Conservation (phyloP, 306 rosid genomes). For the Quercus alba region DNA sequence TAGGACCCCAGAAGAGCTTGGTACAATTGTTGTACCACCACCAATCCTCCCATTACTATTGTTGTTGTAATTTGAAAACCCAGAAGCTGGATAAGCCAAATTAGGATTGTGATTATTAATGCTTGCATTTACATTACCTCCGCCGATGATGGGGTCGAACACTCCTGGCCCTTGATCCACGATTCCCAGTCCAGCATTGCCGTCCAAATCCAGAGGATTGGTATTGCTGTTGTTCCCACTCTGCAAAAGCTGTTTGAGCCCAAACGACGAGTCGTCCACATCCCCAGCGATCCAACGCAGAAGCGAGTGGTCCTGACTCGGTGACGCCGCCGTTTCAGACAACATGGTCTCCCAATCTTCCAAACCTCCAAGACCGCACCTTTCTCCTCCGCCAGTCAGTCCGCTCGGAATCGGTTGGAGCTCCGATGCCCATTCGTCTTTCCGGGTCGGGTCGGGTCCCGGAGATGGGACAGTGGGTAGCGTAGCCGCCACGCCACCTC, state of each 20-base stretch:
- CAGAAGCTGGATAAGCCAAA: constrained; percentile 7
- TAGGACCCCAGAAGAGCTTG: constrained; percentile 17
- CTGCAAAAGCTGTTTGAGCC: constrained; percentile 73
- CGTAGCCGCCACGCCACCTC: constrained; percentile 27
- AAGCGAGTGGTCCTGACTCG: constrained; percentile 75
- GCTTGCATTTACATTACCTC: constrained; percentile 36
- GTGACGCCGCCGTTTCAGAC: constrained; percentile 49
- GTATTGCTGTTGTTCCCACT: constrained; percentile 12
- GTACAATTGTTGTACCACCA: constrained; percentile 6
- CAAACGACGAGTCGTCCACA: constrained; percentile 77
- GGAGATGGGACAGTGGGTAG: constrained; percentile 13
- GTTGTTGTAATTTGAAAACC: constrained; percentile 9
- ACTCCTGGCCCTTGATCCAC: constrained; percentile 55
- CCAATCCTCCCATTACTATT: constrained; percentile 19
- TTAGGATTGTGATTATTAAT: constrained; percentile 29
- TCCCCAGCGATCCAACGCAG: constrained; percentile 73
- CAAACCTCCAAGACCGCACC: constrained; percentile 64
- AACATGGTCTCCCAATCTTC: constrained; percentile 89
- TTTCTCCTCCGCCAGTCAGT: constrained; percentile 27
- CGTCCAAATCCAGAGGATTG: constrained; percentile 54
- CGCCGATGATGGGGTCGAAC: constrained; percentile 32
- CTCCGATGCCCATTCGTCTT: constrained; percentile 33
- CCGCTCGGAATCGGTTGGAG: constrained; percentile 25
- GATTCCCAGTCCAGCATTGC: constrained; percentile 43
- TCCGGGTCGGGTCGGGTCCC: constrained; percentile 28